Percentiles rank a stretch among this genome's conserved stretches.
Conservation (phyloP, 148 eudicot genomes). For the Pouteria glomerata region DNA sequence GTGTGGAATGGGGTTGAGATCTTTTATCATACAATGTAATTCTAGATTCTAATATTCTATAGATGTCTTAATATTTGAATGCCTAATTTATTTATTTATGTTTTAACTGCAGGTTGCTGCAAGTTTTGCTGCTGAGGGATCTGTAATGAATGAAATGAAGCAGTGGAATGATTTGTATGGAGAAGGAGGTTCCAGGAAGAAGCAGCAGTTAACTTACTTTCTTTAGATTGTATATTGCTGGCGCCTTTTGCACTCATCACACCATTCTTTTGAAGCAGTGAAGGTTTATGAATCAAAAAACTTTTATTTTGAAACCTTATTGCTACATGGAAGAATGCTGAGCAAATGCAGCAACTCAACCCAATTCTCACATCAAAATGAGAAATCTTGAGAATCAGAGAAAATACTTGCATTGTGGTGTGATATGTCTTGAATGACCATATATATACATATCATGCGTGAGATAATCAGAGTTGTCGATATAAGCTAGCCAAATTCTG, state of each 20-base stretch:
- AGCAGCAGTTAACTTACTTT: conserved; percentile 71
- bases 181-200: conserved; percentile 82
- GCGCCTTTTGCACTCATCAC: background rate
- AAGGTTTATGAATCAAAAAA: background rate
- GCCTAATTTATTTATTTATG: background rate
- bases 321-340: background rate
- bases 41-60: background rate
- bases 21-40: background rate
- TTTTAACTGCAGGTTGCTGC: conserved; percentile 64
- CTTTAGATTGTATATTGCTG: conserved; percentile 27
- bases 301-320: background rate
- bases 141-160: conserved; percentile 63
- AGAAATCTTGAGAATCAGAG: background rate
- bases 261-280: conserved; percentile 1
- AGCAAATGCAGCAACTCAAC: background rate
- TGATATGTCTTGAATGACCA: no score
- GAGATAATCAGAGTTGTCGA: no score
- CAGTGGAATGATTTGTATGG: conserved; percentile 86
- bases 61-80: background rate
- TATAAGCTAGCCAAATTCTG: no score
- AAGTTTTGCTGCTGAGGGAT: conserved; percentile 71
- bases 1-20: background rate
- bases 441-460: no score
- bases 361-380: background rate
- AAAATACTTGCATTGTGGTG: conserved; percentile 4